Evolutionary conservation across 306 rosid species (phyloP).

Genomic region (Dalbergia oliveri): DNA sequence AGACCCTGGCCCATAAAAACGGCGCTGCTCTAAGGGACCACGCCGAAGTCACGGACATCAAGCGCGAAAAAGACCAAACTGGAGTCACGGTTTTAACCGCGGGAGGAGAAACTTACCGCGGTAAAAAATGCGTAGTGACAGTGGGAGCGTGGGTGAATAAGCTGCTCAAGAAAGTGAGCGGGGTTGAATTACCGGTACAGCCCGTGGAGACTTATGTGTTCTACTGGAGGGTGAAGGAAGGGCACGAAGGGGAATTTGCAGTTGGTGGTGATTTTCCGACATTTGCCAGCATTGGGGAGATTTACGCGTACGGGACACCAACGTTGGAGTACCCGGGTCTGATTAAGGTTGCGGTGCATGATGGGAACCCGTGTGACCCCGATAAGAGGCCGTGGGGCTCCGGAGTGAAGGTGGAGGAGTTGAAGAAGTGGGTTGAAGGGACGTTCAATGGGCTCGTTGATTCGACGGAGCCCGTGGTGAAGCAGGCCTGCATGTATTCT

Average conservation of each 20-base stretch:
- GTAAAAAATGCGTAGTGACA: constrained; percentile 84
- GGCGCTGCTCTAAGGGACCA: constrained; percentile 77
- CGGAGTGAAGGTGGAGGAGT: constrained; percentile 36
- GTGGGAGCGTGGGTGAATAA: constrained; percentile 82
- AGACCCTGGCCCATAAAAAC: constrained; percentile 63
- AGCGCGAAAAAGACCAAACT: constrained; percentile 8
- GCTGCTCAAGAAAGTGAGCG: constrained; percentile 65
- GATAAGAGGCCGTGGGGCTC: constrained; percentile 81
- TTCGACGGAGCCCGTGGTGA: constrained; percentile 60
- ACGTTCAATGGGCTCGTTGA: constrained; percentile 69
- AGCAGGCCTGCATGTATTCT: constrained; percentile 80
- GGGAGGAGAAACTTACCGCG: constrained; percentile 58
- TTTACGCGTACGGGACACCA: constrained; percentile 75
- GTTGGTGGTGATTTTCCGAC: constrained; percentile 75
- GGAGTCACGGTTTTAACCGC: constrained; percentile 57
- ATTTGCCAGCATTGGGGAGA: constrained; percentile 56
- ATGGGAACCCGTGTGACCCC: constrained; percentile 74
- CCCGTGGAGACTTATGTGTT: constrained; percentile 65
- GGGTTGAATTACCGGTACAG: constrained; percentile 69
- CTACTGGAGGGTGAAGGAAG: constrained; percentile 85
- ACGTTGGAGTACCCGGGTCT: constrained; percentile 84
- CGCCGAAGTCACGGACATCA: constrained; percentile 58
- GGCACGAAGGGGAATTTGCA: constrained; percentile 53
- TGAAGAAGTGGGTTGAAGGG: constrained; percentile 69
- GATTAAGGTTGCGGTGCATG: constrained; percentile 78